Evolutionary conservation across 495 filamentous ascomycete genomes (phyloP), one percentile per base, ranked within the genome.

Genomic region (Penicillium salamii): DNA sequence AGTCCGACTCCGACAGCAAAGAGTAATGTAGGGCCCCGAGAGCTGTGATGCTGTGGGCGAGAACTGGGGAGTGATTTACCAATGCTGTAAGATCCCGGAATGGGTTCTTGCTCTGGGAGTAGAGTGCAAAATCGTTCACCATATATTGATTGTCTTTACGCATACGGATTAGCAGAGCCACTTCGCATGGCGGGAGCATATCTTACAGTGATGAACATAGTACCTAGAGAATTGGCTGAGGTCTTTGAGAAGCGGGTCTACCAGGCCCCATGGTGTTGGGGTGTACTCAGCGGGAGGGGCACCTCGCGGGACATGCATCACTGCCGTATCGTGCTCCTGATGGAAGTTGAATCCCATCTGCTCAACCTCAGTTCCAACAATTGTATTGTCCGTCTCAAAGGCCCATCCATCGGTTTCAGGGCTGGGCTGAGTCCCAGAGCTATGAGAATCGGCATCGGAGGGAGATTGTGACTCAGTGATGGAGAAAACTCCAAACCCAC

Each of bases 201-300:
- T 56, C 72, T 52, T 66, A 74, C 71, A 76, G 35, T 75, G 70
- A 34, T 56, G 55, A 4, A 76, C 59, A 38, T 75, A 76, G 28
- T 68, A 69, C 39, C 73, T 62, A 11, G 66, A 61, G 9, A 61
- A 36, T n/a, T 49, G 61, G 46, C 48, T 62, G 33, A 72, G 35
- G 50, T 75, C 71, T 53, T 72, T 65, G 48, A 74, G 58, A 20
- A 74, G 39, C 20, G 73, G 73, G 58, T 76, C 73, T 14, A 74
- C 66, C 34, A 76, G 43, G n/a, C 62, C 58, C 61, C 66, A 61
- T 2, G 68, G 68, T 0, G 63, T 29, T 28, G 63, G 59, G 29
- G 57, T 49, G 49, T 51, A 52, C n/a, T 59, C 49, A 1, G 43
- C 18, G 7, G 32, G 26, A 28, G 43, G 35, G 19, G 37, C 15